Evolutionary conservation across 129 eudicot genomes (phyloP).

Genomic region (Centella asiatica): DNA sequence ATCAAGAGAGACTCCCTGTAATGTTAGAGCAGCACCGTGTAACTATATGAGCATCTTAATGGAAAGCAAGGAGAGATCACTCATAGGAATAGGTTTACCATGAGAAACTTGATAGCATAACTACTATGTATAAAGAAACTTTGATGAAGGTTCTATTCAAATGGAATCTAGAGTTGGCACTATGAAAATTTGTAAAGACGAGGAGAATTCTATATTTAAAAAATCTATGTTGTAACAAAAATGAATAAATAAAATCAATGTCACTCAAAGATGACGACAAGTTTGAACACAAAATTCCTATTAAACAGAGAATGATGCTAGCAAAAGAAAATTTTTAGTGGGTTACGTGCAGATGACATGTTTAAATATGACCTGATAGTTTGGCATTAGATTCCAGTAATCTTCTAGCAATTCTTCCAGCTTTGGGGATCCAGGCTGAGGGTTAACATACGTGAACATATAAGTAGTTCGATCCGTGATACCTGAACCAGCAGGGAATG

Average conservation of each 20-base stretch:
- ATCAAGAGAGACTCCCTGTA: slow-evolving; percentile 66
- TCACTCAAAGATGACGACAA: neutral
- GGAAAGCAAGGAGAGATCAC: neutral
- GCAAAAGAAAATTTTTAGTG: neutral
- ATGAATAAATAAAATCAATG: no score
- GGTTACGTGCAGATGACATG: neutral
- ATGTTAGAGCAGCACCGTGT: no score
- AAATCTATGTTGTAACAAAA: no score
- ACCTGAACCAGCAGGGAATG: slow-evolving; percentile 99
- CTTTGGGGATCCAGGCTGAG: slow-evolving; percentile 73
- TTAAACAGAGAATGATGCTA: neutral
- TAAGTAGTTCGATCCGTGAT: slow-evolving; percentile 88
- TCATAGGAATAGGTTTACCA: neutral
- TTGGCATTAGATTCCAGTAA: slow-evolving; percentile 95
- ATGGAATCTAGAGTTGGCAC: no score
- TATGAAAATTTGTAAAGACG: no score
- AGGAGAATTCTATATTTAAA: no score
- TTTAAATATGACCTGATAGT: slow-evolving; percentile 56
- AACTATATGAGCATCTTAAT: neutral
- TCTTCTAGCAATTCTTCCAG: slow-evolving; percentile 89
- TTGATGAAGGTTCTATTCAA: no score
- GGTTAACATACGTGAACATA: slow-evolving; percentile 88
- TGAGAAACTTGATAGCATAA: no score
- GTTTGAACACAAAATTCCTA: neutral
- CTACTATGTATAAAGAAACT: no score